These are phyloP conservation scores for Curvularia lunata DNA, from an alignment of 2,329 filamentous ascomycete genomes.

Conservation along the genomic window DNA sequence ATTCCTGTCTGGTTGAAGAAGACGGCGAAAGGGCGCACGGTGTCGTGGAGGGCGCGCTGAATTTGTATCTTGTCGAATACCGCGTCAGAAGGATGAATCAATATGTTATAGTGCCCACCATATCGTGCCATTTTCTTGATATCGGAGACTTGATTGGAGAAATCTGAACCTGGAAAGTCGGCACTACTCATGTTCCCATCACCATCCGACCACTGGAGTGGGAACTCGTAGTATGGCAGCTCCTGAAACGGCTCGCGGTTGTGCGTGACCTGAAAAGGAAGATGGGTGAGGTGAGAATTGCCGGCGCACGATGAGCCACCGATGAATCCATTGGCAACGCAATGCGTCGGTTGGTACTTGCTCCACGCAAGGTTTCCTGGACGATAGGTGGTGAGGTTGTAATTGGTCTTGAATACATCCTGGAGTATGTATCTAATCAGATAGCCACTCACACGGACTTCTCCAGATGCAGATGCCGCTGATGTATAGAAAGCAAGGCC, in stretches of 20 bases:
- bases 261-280: conserved; percentile 16
- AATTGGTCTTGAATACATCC: conserved; percentile 12
- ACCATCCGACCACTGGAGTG: conserved; percentile 16
- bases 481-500: conserved; percentile 15
- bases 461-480: conserved; percentile 9
- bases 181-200: conserved; percentile 18
- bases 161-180: conserved; percentile 14
- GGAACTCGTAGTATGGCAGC: conserved; percentile 17
- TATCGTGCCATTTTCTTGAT: conserved; percentile 17
- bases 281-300: conserved; percentile 12
- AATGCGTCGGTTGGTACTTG: conserved; percentile 14
- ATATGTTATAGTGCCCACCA: conserved; percentile 18
- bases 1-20: conserved; percentile 18
- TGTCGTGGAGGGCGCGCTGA: conserved; percentile 11
- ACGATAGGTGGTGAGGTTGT: conserved; percentile 15
- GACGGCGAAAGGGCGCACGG: conserved; percentile 12
- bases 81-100: conserved; percentile 17
- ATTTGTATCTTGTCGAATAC: conserved; percentile 18
- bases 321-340: conserved; percentile 14
- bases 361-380: conserved; percentile 16
- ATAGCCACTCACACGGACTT: conserved; percentile 12
- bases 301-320: conserved; percentile 16
- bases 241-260: conserved; percentile 15
- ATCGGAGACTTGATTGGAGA: conserved; percentile 10
- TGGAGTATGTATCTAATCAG: conserved; percentile 12